phyloP scores from a whole-genome alignment of 768 basidiomycete genomes.

The Collybia nuda region DNA sequence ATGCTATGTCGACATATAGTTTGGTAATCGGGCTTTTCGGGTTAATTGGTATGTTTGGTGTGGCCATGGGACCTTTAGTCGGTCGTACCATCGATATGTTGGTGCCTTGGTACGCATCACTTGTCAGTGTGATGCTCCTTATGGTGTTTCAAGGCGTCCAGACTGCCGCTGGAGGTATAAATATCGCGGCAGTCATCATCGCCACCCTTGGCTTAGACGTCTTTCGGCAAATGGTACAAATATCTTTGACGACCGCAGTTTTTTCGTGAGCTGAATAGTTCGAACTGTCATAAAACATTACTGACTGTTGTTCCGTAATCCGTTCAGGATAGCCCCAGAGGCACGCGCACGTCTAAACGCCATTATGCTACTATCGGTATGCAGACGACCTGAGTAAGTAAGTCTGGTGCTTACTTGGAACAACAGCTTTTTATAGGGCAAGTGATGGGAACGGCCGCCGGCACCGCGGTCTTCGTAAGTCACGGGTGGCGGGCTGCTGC shows the following conservation, averaged over 20 bases:
- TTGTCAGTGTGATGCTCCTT: constrained; percentile 50
- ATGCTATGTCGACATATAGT: constrained; percentile 16
- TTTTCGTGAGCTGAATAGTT: constrained; percentile 39
- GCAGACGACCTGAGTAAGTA: constrained; percentile 8
- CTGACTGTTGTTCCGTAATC: constrained; percentile 7
- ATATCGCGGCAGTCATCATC: constrained; percentile 69
- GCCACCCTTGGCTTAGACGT: constrained; percentile 71
- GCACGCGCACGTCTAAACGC: constrained; percentile 78
- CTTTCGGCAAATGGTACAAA: constrained; percentile 73
- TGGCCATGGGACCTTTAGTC: constrained; percentile 64
- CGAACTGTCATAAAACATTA: neutral
- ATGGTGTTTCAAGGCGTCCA: constrained; percentile 61
- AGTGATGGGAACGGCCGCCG: constrained; percentile 77
- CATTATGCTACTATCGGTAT: constrained; percentile 66
- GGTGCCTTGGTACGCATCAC: constrained; percentile 75
- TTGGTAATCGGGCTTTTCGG: constrained; percentile 72
- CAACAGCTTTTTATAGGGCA: constrained; percentile 71
- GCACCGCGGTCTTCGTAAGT: constrained; percentile 65
- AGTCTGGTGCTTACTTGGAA: neutral
- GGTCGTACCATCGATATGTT: constrained; percentile 70
- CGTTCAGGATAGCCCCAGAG: constrained; percentile 33
- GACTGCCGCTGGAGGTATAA: constrained; percentile 66
- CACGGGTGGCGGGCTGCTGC: constrained; percentile 76
- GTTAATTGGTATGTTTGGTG: constrained; percentile 70
- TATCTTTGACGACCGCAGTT: constrained; percentile 61